Base-by-base conservation (phyloP, 2,329 filamentous ascomycete genomes). In the Fusarium sp. region DNA sequence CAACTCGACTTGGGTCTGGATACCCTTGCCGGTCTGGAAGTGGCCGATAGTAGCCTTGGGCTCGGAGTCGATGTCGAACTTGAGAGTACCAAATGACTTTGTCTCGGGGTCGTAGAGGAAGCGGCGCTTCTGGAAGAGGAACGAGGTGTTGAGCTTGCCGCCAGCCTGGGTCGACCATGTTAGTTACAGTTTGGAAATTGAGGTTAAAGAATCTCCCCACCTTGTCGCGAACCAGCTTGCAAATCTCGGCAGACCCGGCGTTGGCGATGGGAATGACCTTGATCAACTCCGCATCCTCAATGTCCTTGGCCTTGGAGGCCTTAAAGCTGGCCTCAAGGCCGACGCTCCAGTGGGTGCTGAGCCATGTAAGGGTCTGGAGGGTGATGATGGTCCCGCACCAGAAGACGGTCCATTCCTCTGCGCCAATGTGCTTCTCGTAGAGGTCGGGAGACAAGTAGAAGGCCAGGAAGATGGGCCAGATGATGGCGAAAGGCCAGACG, bases 311-410 rank as follows among this genome's bases (percentile, higher is more conserved):
- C 76, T 88, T 90, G 65, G 88, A 92, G 2, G 95, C 91, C 14
- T 94, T 98, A 83, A 98, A 98, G 70, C 92, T 84, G 24, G 93
- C 93, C 80, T 92, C 91, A 73, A 98, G 86, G 81, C 95, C 92
- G 82, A 99, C 95, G 81, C 94, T 98, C 97, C 97, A 99, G 86
- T 98, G 95, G 56, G 97, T 99, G 86, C 94, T 96, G 72, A 99
- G 89, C 96, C 97, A 99, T 77, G 95, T 86, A 74, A 99, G 89
- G 74, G 94, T 92, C 86, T 99, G 97, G 66, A 93, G 80, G 13
- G 95, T 98, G 82, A 97, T 88, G 81, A 99, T 98, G 76, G 91
- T 89, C 79, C 94, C 96, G 76, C 93, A 90, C 92, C 94, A 99
- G 73, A 99, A 94, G 82, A 98, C 97, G 1, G 97, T 98, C 96